A percentile compares a stretch with the other conserved stretches of the same genome.
Conservation (phyloP, 2,329 filamentous ascomycete species). For the Fusarium tuaranense region DNA sequence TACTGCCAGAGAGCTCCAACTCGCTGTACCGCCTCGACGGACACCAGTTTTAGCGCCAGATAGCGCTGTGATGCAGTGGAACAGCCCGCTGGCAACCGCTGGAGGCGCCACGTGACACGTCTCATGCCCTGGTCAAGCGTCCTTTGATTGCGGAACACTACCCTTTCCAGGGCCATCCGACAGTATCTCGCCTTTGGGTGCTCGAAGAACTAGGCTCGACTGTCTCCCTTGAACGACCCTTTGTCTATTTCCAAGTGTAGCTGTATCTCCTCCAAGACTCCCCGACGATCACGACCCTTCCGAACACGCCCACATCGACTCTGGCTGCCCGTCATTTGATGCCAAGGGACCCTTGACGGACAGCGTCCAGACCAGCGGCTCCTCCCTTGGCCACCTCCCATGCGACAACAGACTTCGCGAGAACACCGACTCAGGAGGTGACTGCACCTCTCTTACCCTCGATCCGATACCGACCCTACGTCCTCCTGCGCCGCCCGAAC, state of each 20-base stretch:
- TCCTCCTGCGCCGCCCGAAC: constrained; percentile 37
- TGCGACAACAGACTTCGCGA: constrained; percentile 50
- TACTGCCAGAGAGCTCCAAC: neutral
- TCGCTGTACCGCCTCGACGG: constrained; percentile 29
- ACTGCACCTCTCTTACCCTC: constrained; percentile 43
- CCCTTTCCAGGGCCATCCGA: constrained; percentile 37
- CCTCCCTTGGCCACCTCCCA: constrained; percentile 43
- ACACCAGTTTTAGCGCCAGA: constrained; percentile 42
- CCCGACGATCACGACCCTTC: constrained; percentile 16
- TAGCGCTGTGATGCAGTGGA: constrained; percentile 41
- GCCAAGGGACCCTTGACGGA: constrained; percentile 41
- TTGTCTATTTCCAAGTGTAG: constrained; percentile 31
- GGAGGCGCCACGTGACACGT: constrained; percentile 42
- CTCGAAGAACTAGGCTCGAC: constrained; percentile 37
- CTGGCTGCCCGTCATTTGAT: constrained; percentile 23
- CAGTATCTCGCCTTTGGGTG: constrained; percentile 42
- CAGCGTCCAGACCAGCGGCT: constrained; percentile 40
- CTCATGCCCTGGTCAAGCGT: constrained; percentile 42
- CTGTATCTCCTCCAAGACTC: constrained; percentile 14
- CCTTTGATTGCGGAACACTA: constrained; percentile 43
- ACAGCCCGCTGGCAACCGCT: constrained; percentile 39
- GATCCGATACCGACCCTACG: constrained; percentile 32
- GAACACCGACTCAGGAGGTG: constrained; percentile 49
- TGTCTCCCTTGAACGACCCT: constrained; percentile 37
- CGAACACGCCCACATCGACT: constrained; percentile 18